phyloP scores from a whole-genome alignment of 768 basidiomycete species.

The Leccinum broughii region DNA sequence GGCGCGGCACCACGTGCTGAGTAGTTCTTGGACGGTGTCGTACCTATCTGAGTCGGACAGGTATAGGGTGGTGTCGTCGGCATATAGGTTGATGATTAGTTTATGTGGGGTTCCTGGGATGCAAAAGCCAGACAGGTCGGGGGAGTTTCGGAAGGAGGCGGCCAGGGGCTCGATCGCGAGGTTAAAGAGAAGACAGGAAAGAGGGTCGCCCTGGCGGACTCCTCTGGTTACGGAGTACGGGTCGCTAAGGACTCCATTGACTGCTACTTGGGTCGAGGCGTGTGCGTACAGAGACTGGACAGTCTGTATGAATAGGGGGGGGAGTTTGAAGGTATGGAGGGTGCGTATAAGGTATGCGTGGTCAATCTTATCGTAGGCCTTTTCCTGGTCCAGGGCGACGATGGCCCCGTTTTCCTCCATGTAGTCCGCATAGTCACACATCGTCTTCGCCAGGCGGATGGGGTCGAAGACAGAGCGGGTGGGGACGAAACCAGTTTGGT shows the following conservation, averaged over 20 bases:
- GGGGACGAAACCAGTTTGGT: constrained; percentile 42
- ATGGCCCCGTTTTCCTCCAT: constrained; percentile 31
- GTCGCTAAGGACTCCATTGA: neutral
- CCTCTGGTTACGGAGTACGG: constrained; percentile 21
- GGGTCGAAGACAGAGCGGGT: constrained; percentile 33
- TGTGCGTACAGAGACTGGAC: neutral
- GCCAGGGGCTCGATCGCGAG: constrained; percentile 31
- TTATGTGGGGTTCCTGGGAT: constrained; percentile 5
- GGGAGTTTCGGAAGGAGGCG: constrained; percentile 1
- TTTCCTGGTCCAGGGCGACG: constrained; percentile 39
- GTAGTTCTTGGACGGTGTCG: too few species aligned
- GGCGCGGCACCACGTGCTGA: too few species aligned
- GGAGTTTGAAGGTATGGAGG: neutral
- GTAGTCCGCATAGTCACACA: constrained; percentile 19
- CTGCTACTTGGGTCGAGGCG: neutral
- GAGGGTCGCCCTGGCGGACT: constrained; percentile 37
- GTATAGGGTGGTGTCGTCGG: constrained; percentile 29
- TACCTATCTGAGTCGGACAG: constrained; percentile 14
- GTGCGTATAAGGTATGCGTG: constrained; percentile 29
- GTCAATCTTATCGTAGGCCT: constrained; percentile 36
- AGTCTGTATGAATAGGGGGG: neutral
- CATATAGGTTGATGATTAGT: constrained; percentile 24
- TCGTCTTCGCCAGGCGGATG: constrained; percentile 24
- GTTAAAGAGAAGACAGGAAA: constrained; percentile 35
- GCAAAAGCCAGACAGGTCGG: constrained; percentile 14